These are phyloP conservation scores for Podosphaera xanthii DNA, from an alignment of 2,329 filamentous ascomycete genomes.

Conservation along the genomic window DNA sequence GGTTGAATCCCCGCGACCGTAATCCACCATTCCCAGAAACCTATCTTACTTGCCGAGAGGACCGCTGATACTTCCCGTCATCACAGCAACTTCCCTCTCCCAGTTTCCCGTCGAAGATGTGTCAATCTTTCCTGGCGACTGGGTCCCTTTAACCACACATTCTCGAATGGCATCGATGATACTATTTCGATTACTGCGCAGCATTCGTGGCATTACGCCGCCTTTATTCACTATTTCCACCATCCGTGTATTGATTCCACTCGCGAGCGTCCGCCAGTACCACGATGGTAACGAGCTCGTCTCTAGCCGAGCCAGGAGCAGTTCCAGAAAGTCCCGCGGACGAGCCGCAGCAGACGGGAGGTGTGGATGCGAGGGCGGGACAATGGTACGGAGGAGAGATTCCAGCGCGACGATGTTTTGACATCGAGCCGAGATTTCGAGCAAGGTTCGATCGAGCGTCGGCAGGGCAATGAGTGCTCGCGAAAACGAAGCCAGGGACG, in stretches of 20 bases:
- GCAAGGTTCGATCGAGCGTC: constrained; percentile 56
- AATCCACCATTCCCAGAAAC: too few relatives aligned
- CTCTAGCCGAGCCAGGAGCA: constrained; percentile 56
- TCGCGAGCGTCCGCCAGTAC: constrained; percentile 80
- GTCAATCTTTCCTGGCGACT: constrained; percentile 34
- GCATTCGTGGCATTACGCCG: constrained; percentile 60
- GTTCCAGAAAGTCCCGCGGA: constrained; percentile 37
- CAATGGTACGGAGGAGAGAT: constrained; percentile 45
- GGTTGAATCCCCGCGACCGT: too few relatives aligned
- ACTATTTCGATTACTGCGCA: constrained; percentile 50
- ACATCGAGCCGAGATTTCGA: constrained; percentile 63
- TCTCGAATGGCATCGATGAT: constrained; percentile 61
- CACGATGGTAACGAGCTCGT: constrained; percentile 71
- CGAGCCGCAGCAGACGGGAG: constrained; percentile 18
- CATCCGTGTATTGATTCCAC: constrained; percentile 50
- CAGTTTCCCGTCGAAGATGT: constrained; percentile 33
- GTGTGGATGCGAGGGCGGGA: constrained; percentile 45
- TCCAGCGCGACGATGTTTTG: constrained; percentile 84
- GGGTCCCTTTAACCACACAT: constrained; percentile 52
- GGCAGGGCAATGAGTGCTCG: constrained; percentile 61
- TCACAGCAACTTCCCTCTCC: constrained; percentile 85
- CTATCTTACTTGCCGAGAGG: constrained; percentile 12
- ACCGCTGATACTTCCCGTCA: constrained; percentile 60
- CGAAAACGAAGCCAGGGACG: constrained; percentile 50
- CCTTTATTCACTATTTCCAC: constrained; percentile 68